Evolutionary conservation across 1,284 basidiomycete genomes (phyloP).

Genomic region (Veloboletus limbatus): DNA sequence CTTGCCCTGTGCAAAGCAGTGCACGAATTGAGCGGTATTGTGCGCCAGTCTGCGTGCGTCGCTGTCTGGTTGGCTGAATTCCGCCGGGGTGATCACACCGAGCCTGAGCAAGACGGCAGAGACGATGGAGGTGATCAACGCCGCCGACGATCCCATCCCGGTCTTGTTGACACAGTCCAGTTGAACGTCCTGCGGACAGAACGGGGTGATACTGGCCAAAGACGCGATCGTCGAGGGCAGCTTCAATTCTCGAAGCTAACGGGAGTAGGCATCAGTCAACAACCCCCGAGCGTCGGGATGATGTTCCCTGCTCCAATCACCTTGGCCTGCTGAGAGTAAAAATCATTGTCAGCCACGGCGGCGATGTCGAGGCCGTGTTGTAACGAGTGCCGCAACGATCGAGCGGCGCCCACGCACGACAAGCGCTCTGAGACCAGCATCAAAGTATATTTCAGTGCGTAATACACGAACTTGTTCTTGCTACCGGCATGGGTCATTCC

Average conservation of each 20-base stretch:
- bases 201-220: slow-evolving; percentile 66
- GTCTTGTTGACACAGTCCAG: slow-evolving; percentile 93
- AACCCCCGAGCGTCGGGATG: slow-evolving; percentile 2
- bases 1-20: slow-evolving; percentile 97
- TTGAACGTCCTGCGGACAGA: slow-evolving; percentile 67
- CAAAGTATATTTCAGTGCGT: slow-evolving; percentile 79
- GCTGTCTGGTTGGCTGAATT: slow-evolving; percentile 43
- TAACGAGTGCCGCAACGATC: slow-evolving; percentile 46
- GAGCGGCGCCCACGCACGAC: slow-evolving; percentile 50
- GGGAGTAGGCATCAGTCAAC: slow-evolving; percentile 8
- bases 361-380: slow-evolving; percentile 65
- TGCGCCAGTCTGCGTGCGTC: slow-evolving; percentile 70
- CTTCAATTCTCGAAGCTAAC: slow-evolving; percentile 57
- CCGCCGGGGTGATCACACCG: slow-evolving; percentile 52
- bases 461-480: slow-evolving; percentile 90
- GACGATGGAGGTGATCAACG: slow-evolving; percentile 93
- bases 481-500: slow-evolving; percentile 16
- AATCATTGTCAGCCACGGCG: slow-evolving; percentile 94
- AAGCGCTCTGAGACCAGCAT: slow-evolving; percentile 52
- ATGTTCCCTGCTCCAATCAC: slow-evolving; percentile 39
- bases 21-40: slow-evolving; percentile 93
- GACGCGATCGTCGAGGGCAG: slow-evolving; percentile 62
- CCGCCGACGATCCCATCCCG: slow-evolving; percentile 94
- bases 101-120: slow-evolving; percentile 84
- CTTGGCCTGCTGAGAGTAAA: slow-evolving; percentile 91